phyloP scores from a whole-genome alignment of 306 rosid species.

The Dryas drummondii region DNA sequence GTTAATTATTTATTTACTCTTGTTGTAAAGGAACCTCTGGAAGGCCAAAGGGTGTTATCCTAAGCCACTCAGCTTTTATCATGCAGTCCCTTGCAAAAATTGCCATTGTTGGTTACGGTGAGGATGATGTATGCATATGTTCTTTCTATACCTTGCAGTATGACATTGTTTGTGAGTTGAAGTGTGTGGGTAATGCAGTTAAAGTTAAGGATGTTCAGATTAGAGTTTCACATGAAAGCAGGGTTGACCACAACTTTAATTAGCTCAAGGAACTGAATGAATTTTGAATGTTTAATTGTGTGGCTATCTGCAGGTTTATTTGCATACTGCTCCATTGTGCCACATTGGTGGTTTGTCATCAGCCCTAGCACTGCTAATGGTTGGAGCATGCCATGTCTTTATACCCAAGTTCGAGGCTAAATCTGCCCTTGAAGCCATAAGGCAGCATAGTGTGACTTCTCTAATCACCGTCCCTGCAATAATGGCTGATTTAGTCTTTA shows the following conservation, averaged over 20 bases:
- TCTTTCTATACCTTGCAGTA: not conserved
- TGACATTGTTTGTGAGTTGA: not conserved
- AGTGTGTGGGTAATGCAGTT: no score
- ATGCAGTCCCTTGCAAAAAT: conserved; percentile 81
- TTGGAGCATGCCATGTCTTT: conserved; percentile 80
- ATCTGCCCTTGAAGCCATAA: conserved; percentile 52
- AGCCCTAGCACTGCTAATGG: conserved; percentile 76
- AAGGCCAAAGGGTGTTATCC: conserved; percentile 81
- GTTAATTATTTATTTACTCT: conserved; percentile 7
- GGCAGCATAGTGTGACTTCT: conserved; percentile 60
- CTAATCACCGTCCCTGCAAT: conserved; percentile 92
- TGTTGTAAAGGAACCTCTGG: conserved; percentile 75
- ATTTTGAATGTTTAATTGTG: not conserved
- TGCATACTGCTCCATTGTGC: conserved; percentile 90
- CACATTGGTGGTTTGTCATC: conserved; percentile 93
- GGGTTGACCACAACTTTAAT: not conserved
- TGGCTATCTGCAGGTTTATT: conserved; percentile 59
- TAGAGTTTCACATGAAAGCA: not conserved
- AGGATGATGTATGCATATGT: conserved; percentile 72
- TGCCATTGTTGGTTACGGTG: conserved; percentile 67
- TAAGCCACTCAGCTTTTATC: conserved; percentile 74
- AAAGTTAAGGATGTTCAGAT: conserved; percentile 11
- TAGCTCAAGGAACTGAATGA: conserved; percentile 7
- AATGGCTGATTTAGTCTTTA: conserved; percentile 58
- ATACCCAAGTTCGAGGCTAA: conserved; percentile 71